Evolutionary conservation across 306 rosid genomes (phyloP), one percentile per base, ranked within the genome.

Genomic region (Prinsepia uniflora): DNA sequence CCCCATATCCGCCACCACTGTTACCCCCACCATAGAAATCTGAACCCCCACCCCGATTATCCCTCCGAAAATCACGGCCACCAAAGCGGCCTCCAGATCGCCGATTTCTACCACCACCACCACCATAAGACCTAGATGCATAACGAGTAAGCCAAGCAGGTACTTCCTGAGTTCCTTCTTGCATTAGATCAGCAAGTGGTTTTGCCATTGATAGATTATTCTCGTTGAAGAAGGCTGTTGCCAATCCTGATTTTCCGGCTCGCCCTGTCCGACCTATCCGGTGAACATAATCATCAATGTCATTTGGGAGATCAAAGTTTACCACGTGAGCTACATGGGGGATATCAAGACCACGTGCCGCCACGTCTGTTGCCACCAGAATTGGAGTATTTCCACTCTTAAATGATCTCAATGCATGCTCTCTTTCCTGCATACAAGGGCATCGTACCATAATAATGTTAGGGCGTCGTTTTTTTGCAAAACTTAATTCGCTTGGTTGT

Each of bases 331-430:
- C 89, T 36, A 90, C 96, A 30, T 83, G 86, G 13, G 96, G 96
- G 54, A 90, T 90, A 65, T 90, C 96, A 63, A 90, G 92, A 65
- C 96, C 96, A 70, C 96, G 90, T 54, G 96, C 92, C 20, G 96
- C 96, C 72, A 90, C 93, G 75, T 90, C 96, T 4, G 96, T 90
- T 57, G 96, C 96, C 81, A 90, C 96, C 58, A 90, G 73, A 73
- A 90, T 90, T 63, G 96, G 96, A 10, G 96, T 85, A 50, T 82
- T 72, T 63, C 96, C 96, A 57, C 79, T 87, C 82, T 90, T 87
- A 81, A 90, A 85, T 3, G 90, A 90, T 64, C 89, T 87, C 71
- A 90, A 70, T 65, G 96, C 96, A 14, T 75, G 77, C 79, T 90
- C 92, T 83, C 96, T 87, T 73, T 90, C 96, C 96, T 90, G 85